Percentiles rank a stretch among this genome's conserved stretches.
Conservation (phyloP, 768 basidiomycete genomes). For the Phylloporus arenicola region DNA sequence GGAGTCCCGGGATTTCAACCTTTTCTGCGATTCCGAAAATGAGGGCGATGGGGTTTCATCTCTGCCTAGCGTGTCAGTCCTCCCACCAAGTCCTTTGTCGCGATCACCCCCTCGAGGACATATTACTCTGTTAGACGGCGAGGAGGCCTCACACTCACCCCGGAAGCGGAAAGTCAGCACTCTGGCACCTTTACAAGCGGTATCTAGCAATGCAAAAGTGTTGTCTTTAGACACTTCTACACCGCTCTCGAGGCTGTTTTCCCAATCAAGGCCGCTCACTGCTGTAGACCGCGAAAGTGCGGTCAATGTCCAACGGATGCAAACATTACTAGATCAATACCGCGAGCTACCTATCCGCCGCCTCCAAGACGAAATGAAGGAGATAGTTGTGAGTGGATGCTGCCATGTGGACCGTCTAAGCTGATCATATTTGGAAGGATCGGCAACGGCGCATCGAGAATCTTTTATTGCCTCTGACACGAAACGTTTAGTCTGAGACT, state of each 20-base stretch:
- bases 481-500: slow-evolving; percentile 49
- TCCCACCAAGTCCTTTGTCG: slow-evolving; percentile 9
- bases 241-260: slow-evolving; percentile 25
- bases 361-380: slow-evolving; percentile 78
- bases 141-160: slow-evolving; percentile 4
- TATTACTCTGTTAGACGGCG: slow-evolving; percentile 6
- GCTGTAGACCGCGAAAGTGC: slow-evolving; percentile 32
- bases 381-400: slow-evolving; percentile 54
- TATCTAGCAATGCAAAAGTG: slow-evolving; percentile 27
- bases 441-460: slow-evolving; percentile 77
- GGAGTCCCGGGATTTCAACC: slow-evolving; percentile 38
- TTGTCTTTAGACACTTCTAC: slow-evolving; percentile 26
- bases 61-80: slow-evolving; percentile 4
- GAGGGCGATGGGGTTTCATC: slow-evolving; percentile 25
- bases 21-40: slow-evolving; percentile 49
- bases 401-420: not conserved
- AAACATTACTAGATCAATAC: slow-evolving; percentile 59
- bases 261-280: slow-evolving; percentile 16
- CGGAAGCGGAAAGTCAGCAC: slow-evolving; percentile 26
- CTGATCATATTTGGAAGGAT: slow-evolving; percentile 37
- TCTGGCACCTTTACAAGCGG: slow-evolving; percentile 24
- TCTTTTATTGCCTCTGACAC: slow-evolving; percentile 61
- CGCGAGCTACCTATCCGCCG: slow-evolving; percentile 57
- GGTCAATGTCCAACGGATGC: slow-evolving; percentile 48
- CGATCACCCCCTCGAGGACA: slow-evolving; percentile 3